These are phyloP conservation scores for Ramaria rubella DNA, from an alignment of 768 basidiomycete species.

Conservation along the genomic window DNA sequence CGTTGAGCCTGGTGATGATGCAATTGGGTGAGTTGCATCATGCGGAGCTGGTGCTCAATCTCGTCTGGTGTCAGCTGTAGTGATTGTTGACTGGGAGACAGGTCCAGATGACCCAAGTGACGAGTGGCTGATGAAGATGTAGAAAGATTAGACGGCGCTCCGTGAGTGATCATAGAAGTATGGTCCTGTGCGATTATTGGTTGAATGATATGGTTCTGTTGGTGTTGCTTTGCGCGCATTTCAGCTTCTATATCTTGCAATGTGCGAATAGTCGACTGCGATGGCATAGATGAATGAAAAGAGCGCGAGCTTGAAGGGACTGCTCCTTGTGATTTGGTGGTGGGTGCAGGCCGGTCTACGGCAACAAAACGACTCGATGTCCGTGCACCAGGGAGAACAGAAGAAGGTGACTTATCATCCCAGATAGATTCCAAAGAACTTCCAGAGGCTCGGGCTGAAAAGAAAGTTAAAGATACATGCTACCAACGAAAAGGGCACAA, in stretches of 20 bases:
- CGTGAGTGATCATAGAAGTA: too few relatives aligned
- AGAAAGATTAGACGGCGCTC: constrained; percentile 3
- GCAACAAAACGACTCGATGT: constrained; percentile 43
- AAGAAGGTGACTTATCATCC: constrained; percentile 76
- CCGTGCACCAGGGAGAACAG: constrained; percentile 45
- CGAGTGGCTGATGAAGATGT: constrained; percentile 32
- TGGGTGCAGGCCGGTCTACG: constrained; percentile 24
- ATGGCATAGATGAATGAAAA: constrained; percentile 1
- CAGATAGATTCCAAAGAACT: constrained; percentile 65
- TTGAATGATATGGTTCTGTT: neutral
- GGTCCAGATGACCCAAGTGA: neutral
- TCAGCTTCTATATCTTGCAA: constrained; percentile 81
- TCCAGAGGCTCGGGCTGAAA: neutral
- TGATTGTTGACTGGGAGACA: constrained; percentile 72
- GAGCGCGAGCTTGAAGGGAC: constrained; percentile 2
- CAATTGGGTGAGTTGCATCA: constrained; percentile 20
- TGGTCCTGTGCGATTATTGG: neutral
- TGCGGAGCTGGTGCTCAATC: constrained; percentile 11
- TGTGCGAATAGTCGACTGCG: constrained; percentile 44
- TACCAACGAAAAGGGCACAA: neutral
- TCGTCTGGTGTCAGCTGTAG: constrained; percentile 16
- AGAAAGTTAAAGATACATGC: neutral
- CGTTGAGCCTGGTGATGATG: constrained; percentile 38
- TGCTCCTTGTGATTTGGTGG: constrained; percentile 21
- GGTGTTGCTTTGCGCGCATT: constrained; percentile 44